Base-by-base conservation (phyloP, 225 moss, liverwort and hornwort species). In the Pleurozium schreberi region DNA sequence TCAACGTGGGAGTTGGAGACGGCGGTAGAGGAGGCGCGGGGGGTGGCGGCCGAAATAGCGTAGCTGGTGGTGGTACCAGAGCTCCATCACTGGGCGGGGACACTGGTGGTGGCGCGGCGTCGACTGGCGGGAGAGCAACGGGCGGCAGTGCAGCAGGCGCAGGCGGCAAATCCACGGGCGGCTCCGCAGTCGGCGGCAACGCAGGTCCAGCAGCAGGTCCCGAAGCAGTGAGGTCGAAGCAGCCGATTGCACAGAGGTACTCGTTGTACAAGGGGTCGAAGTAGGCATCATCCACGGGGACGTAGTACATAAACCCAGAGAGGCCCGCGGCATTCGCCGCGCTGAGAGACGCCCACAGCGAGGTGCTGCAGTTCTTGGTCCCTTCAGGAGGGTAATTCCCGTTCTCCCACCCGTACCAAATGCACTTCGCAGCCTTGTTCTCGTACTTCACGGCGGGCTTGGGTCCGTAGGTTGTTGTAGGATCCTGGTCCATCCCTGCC, bases 341-440 rank as follows among this genome's bases (percentile, higher is more conserved):
- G 65, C 67, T 88, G 73, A 92, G 74, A 5, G 86, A 60, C 43
- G 12, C 5, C 92, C 92, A 92, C 33, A 92, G 67, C 80, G 67
- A 43, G 12, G 31, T 10, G 61, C 92, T 92, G 86, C 92, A 92
- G 67, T 88, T 87, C 1, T 84, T 4, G 3, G 80, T 88, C 0
- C 80, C 67, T 5, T 0, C 50, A 15, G 40, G 61, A 0, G 20
- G 12, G 62, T 92, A 92, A 53, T 60, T 26, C 21, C 23, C 49
- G n/a, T 92, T 90, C 84, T 90, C 92, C 90, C 88, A 92, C 8
- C 74, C 73, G 38, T 90, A 92, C 92, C 92, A 92, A 12, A 61
- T 73, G 88, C 92, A 92, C 13, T 75, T 84, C 27, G 92, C 92
- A 4, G 23, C 22, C 86, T 86, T 88, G 28, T 61, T 75, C 9